Evolutionary conservation across 352 stramenopile genomes (phyloP).

Genomic region (Plasmopara halstedii): DNA sequence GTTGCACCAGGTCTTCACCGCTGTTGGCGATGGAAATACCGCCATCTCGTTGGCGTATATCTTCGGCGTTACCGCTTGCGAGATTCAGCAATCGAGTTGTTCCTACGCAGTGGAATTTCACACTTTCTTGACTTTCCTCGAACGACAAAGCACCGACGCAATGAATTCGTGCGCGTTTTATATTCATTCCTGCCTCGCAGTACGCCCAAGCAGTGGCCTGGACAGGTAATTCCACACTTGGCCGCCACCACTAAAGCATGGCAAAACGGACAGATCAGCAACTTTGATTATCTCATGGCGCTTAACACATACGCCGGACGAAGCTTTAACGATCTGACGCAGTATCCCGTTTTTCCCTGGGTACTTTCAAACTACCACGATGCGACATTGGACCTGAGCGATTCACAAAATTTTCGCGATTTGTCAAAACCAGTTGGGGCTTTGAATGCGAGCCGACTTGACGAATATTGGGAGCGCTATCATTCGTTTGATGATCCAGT

Average conservation of each 20-base stretch:
- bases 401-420: slow-evolving; percentile 93
- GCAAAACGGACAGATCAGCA: slow-evolving; percentile 73
- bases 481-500: slow-evolving; percentile 87
- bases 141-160: slow-evolving; percentile 61
- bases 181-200: slow-evolving; percentile 68
- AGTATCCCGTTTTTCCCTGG: slow-evolving; percentile 96
- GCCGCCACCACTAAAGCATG: slow-evolving; percentile 61
- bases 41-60: slow-evolving; percentile 66
- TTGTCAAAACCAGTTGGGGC: slow-evolving; percentile 97
- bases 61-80: slow-evolving; percentile 73
- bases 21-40: slow-evolving; percentile 78
- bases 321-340: slow-evolving; percentile 89
- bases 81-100: slow-evolving; percentile 79
- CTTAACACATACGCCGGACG: slow-evolving; percentile 87
- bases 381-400: slow-evolving; percentile 62
- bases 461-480: slow-evolving; percentile 94
- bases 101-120: slow-evolving; percentile 65
- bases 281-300: slow-evolving; percentile 97
- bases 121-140: slow-evolving; percentile 80
- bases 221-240: slow-evolving; percentile 39
- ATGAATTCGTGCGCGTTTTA: slow-evolving; percentile 61
- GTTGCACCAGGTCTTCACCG: slow-evolving; percentile 56
- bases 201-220: slow-evolving; percentile 74
- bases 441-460: slow-evolving; percentile 89
- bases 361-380: slow-evolving; percentile 76